Base-by-base conservation (phyloP, 768 basidiomycete genomes). In the Suillus variegatus region DNA sequence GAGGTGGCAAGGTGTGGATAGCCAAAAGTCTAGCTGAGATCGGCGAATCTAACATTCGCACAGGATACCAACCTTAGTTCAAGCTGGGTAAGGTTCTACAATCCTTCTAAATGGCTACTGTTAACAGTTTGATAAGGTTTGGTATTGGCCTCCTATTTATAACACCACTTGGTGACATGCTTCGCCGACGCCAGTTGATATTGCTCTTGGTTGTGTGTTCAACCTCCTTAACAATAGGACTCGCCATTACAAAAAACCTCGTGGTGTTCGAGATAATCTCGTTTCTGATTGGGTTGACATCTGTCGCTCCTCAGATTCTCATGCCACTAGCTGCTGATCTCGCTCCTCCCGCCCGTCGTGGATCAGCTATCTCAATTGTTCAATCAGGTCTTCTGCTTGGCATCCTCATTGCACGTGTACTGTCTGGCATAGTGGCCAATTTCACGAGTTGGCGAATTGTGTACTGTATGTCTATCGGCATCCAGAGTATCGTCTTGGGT, bases 31-130 rank as follows among this genome's bases (percentile, higher is more conserved):
- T 60, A 1, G 12, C 40, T 6, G 10, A 60, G 12, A 28, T 43
- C 40, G 0, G 25, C 3, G 25, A 43, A 28, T 13, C 66, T 70
- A 14, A 75, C n/a, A 6, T 41, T 12, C 16, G 20, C 51, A 51
- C 67, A 88, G 85, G 66, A 85, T 90, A 51, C 88, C 89, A 1
- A 88, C 89, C 0, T 80, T 91, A 28, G 77, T 88, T 36, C 89
- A 91, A 73, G 87, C 84, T 16, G 90, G 90, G 88, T 89, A 72
- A 56, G 78, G 71, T 7, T 38, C 12, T 3, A 20, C 41, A 57
- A 28, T 32, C n/a, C 32, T 16, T 22, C 18, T 3, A 20, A 4
- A 20, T 22, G 35, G 20, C 36, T 36, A 55, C 20, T 55, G 32
- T 36, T 55, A 36, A 55, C 51, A 14, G 41, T 12, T n/a, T 18